These are phyloP conservation scores for Debaryomyces udenii DNA, from an alignment of 1,139 yeast genomes.

Conservation along the genomic window DNA sequence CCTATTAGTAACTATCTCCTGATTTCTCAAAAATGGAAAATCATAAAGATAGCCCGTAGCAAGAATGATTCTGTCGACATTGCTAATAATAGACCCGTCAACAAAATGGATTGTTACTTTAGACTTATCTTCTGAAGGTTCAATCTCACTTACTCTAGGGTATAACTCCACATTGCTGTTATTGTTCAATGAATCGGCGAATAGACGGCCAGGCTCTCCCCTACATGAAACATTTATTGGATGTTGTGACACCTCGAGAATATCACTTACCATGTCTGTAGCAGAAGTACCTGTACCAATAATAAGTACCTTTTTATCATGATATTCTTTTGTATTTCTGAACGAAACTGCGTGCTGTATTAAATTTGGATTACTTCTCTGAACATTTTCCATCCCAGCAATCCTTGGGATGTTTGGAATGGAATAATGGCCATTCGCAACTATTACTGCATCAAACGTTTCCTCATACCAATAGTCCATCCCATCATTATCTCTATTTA, in stretches of 20 bases:
- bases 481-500: slow-evolving; percentile 22
- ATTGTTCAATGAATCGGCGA: not conserved
- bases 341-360: slow-evolving; percentile 47
- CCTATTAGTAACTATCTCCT: slow-evolving; percentile 22
- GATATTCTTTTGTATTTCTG: slow-evolving; percentile 29
- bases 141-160: slow-evolving; percentile 33
- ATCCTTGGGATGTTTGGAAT: slow-evolving; percentile 37
- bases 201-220: slow-evolving; percentile 2
- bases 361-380: slow-evolving; percentile 23
- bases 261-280: slow-evolving; percentile 46
- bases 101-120: slow-evolving; percentile 22
- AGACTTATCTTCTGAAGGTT: slow-evolving; percentile 11
- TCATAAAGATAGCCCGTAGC: slow-evolving; percentile 50
- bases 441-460: slow-evolving; percentile 30
- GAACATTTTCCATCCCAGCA: slow-evolving; percentile 41
- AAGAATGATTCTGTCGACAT: slow-evolving; percentile 41
- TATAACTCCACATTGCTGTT: slow-evolving; percentile 17
- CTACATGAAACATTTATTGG: slow-evolving; percentile 14
- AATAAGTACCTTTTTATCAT: slow-evolving; percentile 36
- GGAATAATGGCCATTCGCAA: slow-evolving; percentile 37
- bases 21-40: slow-evolving; percentile 39
- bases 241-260: slow-evolving; percentile 34
- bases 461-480: slow-evolving; percentile 27
- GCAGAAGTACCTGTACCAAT: slow-evolving; percentile 51
- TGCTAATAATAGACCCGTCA: slow-evolving; percentile 22